phyloP scores from a whole-genome alignment of 148 eudicot genomes.

The Silene uniflora region DNA sequence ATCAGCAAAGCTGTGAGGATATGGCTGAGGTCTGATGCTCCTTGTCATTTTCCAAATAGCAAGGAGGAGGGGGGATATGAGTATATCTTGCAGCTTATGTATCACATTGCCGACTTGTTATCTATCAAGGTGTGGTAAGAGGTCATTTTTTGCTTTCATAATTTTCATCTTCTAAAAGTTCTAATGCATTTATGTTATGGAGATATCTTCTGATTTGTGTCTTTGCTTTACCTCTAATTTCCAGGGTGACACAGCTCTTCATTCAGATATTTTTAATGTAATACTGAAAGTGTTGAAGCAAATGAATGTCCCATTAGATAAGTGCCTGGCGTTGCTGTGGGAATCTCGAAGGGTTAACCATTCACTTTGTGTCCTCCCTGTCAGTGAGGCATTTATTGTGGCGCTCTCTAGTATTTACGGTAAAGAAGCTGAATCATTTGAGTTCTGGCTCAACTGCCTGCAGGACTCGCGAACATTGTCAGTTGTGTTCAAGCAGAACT shows the following conservation, averaged over 20 bases:
- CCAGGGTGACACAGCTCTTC: conserved; percentile 56
- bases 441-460: conserved; percentile 62
- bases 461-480: conserved; percentile 41
- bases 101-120: conserved; percentile 68
- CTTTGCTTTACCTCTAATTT: conserved; percentile 22
- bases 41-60: conserved; percentile 28
- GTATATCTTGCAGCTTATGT: conserved; percentile 48
- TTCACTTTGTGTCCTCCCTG: conserved; percentile 74
- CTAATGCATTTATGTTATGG: background rate
- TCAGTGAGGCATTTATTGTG: conserved; percentile 47
- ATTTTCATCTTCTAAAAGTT: background rate
- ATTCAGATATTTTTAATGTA: conserved; percentile 49
- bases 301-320: conserved; percentile 44
- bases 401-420: conserved; percentile 47
- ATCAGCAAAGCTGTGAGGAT: conserved; percentile 49
- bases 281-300: conserved; percentile 47
- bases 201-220: conserved; percentile 1
- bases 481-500: conserved; percentile 60
- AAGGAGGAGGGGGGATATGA: conserved; percentile 36
- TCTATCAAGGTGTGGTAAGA: conserved; percentile 61
- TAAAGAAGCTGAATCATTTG: conserved; percentile 39
- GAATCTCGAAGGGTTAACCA: conserved; percentile 74
- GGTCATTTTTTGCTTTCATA: conserved; percentile 2
- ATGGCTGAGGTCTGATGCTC: conserved; percentile 40
- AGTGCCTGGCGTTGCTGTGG: conserved; percentile 65